Conservation (phyloP, 2,329 filamentous ascomycete species). For the Trichoderma citrinoviride region DNA sequence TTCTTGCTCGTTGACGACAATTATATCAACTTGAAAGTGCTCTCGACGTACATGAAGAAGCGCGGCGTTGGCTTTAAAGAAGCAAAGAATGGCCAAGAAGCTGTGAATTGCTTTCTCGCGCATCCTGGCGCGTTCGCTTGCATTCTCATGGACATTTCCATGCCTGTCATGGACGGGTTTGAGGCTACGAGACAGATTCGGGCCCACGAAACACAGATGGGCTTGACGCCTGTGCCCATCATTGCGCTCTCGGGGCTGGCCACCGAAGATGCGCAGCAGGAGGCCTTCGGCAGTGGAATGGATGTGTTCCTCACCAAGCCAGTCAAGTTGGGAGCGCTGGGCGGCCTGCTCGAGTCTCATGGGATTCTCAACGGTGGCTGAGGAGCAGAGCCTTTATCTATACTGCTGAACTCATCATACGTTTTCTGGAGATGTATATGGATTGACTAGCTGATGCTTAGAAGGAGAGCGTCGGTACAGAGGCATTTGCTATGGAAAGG, state of each 20-base stretch:
- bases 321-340: slow-evolving; percentile 41
- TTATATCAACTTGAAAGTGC: slow-evolving; percentile 36
- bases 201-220: slow-evolving; percentile 40
- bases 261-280: slow-evolving; percentile 45
- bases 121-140: slow-evolving; percentile 24
- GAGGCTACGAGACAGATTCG: slow-evolving; percentile 47
- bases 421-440: not conserved
- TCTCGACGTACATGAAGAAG: slow-evolving; percentile 32
- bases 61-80: slow-evolving; percentile 26
- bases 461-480: not conserved
- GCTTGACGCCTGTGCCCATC: slow-evolving; percentile 41
- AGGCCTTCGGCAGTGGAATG: slow-evolving; percentile 50
- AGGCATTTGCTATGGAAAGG: not conserved
- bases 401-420: not conserved
- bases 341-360: slow-evolving; percentile 10
- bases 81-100: slow-evolving; percentile 32
- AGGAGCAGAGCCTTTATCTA: not conserved
- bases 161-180: slow-evolving; percentile 53
- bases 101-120: slow-evolving; percentile 27
- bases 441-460: not conserved
- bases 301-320: slow-evolving; percentile 54
- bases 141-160: slow-evolving; percentile 47
- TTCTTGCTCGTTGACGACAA: slow-evolving; percentile 39
- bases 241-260: slow-evolving; percentile 52
- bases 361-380: slow-evolving; percentile 4